Evolutionary conservation across 495 filamentous ascomycete species (phyloP).

Genomic region (Aspergillus incahuasiensis): DNA sequence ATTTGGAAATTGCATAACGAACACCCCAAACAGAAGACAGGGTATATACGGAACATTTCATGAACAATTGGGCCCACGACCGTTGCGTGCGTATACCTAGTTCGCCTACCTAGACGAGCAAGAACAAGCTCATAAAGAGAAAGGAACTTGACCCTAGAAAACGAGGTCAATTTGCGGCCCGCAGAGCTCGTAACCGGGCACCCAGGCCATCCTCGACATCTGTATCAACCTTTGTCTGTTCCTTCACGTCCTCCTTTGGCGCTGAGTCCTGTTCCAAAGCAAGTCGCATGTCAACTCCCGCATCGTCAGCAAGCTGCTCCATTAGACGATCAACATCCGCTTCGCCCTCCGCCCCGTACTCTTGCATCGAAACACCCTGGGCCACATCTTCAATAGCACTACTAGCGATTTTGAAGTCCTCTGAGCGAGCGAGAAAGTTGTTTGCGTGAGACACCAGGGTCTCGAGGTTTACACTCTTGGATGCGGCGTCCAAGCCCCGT

Average conservation of each 20-base stretch:
- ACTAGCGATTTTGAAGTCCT: conserved; percentile 47
- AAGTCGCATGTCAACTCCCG: conserved; percentile 42
- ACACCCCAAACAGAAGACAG: neutral
- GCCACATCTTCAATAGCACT: conserved; percentile 46
- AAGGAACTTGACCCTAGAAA: neutral
- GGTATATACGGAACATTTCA: neutral
- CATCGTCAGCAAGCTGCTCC: conserved; percentile 47
- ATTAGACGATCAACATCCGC: conserved; percentile 44
- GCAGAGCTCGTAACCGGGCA: conserved; percentile 38
- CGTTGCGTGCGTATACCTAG: neutral
- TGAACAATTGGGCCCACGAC: neutral
- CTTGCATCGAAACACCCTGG: conserved; percentile 43
- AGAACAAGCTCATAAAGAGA: neutral
- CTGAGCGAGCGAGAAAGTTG: conserved; percentile 42
- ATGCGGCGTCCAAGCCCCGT: conserved; percentile 41
- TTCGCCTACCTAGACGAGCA: neutral
- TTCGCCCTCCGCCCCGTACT: conserved; percentile 45
- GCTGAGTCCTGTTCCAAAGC: conserved; percentile 36
- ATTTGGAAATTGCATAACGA: neutral
- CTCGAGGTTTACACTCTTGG: conserved; percentile 43
- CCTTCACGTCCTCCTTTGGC: conserved; percentile 39
- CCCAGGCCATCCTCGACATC: conserved; percentile 44
- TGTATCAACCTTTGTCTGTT: conserved; percentile 28
- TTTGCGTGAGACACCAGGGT: conserved; percentile 42
- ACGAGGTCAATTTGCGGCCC: conserved; percentile 31